Conservation (phyloP, 441 rosid genomes). For the Populus tomentosa region DNA sequence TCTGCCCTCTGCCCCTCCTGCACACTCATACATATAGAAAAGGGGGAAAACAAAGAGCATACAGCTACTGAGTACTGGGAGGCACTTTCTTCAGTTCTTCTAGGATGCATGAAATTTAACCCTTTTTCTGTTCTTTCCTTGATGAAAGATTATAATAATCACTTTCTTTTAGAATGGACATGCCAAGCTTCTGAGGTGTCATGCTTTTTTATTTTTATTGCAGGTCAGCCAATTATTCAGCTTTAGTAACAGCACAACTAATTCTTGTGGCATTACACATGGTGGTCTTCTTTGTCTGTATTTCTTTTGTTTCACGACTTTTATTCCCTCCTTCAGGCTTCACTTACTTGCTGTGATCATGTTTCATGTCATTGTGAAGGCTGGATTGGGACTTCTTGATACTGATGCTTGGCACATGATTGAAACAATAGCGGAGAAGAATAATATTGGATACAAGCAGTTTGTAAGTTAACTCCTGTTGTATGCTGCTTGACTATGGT, state of each 20-base stretch:
- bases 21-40: neutral
- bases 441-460: slow-evolving; percentile 55
- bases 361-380: slow-evolving; percentile 45
- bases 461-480: neutral
- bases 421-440: slow-evolving; percentile 90
- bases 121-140: neutral
- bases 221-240: slow-evolving; percentile 90
- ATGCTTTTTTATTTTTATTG: slow-evolving; percentile 16
- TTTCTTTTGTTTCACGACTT: too few relatives aligned
- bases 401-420: slow-evolving; percentile 92
- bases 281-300: slow-evolving; percentile 43
- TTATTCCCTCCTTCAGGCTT: too few relatives aligned
- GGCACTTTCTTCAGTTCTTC: neutral
- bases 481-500: neutral
- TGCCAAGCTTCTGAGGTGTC: too few relatives aligned
- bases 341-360: neutral
- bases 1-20: neutral
- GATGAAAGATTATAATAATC: neutral
- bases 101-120: neutral
- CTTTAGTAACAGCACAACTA: slow-evolving; percentile 78
- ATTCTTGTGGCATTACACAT: slow-evolving; percentile 88
- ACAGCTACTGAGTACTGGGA: neutral
- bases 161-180: too few relatives aligned
- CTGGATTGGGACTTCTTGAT: slow-evolving; percentile 95
- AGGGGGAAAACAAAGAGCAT: neutral